A percentile compares a stretch with the other conserved stretches of the same genome.
phyloP scores from a whole-genome alignment of 2,329 filamentous ascomycete species.

The Colletotrichum agaves region DNA sequence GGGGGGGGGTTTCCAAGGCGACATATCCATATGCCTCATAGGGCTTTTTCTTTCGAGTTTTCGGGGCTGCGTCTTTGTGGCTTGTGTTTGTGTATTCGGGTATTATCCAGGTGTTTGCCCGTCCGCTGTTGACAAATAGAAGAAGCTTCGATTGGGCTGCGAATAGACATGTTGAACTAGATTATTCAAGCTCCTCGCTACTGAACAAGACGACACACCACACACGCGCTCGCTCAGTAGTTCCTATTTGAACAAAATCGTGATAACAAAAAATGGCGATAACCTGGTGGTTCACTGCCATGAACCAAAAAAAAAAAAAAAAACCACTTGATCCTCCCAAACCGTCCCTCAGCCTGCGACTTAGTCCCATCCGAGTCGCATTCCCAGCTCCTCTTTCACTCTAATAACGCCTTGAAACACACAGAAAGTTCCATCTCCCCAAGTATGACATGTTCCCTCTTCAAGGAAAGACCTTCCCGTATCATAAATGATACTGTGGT shows the following conservation, averaged over 20 bases:
- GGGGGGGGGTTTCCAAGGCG: too few species aligned
- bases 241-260: not conserved
- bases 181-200: slow-evolving; percentile 5
- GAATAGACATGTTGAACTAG: not conserved
- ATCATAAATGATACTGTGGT: slow-evolving; percentile 5
- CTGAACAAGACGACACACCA: slow-evolving; percentile 1
- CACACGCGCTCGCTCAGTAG: slow-evolving; percentile 6
- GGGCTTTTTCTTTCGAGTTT: too few species aligned
- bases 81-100: too few species aligned
- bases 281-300: not conserved
- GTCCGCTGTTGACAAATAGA: not conserved
- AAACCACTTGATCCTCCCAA: not conserved
- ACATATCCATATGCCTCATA: too few species aligned
- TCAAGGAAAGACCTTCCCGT: not conserved
- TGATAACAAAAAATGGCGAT: not conserved
- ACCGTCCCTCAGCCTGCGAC: not conserved
- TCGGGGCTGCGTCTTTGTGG: too few species aligned
- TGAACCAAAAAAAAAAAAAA: not conserved
- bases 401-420: slow-evolving; percentile 4
- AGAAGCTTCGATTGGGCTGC: not conserved
- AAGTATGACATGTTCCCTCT: not conserved
- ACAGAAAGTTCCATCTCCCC: slow-evolving; percentile 3
- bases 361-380: not conserved
- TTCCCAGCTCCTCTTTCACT: not conserved
- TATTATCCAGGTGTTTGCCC: not conserved